phyloP scores from a whole-genome alignment of 2,329 filamentous ascomycete genomes.

The Blastomyces parvus region DNA sequence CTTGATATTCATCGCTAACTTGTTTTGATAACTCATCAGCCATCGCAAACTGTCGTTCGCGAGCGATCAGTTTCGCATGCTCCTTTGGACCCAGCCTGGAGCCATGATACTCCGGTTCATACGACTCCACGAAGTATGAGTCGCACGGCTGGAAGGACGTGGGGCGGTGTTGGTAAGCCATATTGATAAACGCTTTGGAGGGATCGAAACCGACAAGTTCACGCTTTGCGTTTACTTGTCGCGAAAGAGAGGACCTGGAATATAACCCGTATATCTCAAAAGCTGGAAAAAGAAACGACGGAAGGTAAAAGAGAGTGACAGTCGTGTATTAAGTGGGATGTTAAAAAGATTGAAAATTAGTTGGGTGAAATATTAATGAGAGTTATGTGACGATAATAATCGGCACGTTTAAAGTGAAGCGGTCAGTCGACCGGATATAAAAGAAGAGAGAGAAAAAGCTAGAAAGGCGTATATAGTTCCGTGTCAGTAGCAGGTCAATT shows the following conservation, averaged over 20 bases:
- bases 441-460: conserved; percentile 28
- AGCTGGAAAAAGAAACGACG: conserved; percentile 27
- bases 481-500: conserved; percentile 1
- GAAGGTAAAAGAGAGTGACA: conserved; percentile 41
- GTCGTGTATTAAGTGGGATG: conserved; percentile 36
- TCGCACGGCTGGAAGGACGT: conserved; percentile 55
- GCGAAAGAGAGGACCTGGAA: conserved; percentile 37
- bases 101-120: conserved; percentile 42
- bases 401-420: conserved; percentile 25
- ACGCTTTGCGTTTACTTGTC: conserved; percentile 24
- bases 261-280: conserved; percentile 25
- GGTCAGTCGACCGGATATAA: conserved; percentile 24
- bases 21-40: conserved; percentile 78
- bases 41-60: conserved; percentile 77
- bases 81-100: conserved; percentile 59
- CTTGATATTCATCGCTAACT: conserved; percentile 82
- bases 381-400: conserved; percentile 36
- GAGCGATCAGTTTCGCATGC: conserved; percentile 65
- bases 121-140: conserved; percentile 57
- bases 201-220: conserved; percentile 18
- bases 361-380: conserved; percentile 42
- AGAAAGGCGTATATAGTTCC: conserved; percentile 11
- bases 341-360: conserved; percentile 52
- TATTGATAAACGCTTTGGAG: conserved; percentile 28
- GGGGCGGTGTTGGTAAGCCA: conserved; percentile 47